phyloP scores from a whole-genome alignment of 2,329 filamentous ascomycete species.

The Incumbomyces delicatus region DNA sequence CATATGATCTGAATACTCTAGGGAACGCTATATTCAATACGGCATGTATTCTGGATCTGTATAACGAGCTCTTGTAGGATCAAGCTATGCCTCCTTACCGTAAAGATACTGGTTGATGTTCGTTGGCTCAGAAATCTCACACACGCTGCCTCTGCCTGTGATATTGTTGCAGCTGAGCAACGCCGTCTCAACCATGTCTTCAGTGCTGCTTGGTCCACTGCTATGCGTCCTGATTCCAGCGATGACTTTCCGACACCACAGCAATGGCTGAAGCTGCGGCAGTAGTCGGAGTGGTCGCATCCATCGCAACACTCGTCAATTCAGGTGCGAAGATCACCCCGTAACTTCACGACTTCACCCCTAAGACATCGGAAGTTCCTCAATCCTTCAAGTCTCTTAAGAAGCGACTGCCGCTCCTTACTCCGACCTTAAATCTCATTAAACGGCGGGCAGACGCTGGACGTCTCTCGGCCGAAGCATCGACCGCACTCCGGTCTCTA shows the following conservation, averaged over 20 bases:
- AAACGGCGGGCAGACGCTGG: not conserved
- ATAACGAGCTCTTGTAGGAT: too few relatives aligned
- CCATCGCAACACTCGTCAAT: slow-evolving; percentile 3
- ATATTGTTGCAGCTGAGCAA: not conserved
- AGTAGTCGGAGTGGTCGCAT: slow-evolving; percentile 4
- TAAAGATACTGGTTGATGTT: too few relatives aligned
- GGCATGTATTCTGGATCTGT: too few relatives aligned
- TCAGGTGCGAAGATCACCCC: slow-evolving; percentile 1
- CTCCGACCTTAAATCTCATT: not conserved
- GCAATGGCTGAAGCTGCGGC: slow-evolving; percentile 6
- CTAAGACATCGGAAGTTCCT: not conserved
- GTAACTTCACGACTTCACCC: slow-evolving; percentile 2
- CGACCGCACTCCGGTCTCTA: not conserved
- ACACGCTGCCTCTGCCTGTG: too few relatives aligned
- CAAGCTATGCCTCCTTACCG: too few relatives aligned
- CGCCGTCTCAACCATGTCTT: not conserved
- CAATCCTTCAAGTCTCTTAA: not conserved
- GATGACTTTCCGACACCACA: not conserved
- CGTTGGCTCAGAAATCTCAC: too few relatives aligned
- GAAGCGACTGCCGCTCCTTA: slow-evolving; percentile 3
- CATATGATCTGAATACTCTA: too few relatives aligned
- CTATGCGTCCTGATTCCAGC: not conserved
- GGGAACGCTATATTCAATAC: too few relatives aligned
- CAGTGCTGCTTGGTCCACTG: not conserved
- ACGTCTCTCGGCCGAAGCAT: not conserved